Evolutionary conservation across 495 filamentous ascomycete species (phyloP), one percentile per base, ranked within the genome.

Genomic region (Melanomma pulvis-pyrius): DNA sequence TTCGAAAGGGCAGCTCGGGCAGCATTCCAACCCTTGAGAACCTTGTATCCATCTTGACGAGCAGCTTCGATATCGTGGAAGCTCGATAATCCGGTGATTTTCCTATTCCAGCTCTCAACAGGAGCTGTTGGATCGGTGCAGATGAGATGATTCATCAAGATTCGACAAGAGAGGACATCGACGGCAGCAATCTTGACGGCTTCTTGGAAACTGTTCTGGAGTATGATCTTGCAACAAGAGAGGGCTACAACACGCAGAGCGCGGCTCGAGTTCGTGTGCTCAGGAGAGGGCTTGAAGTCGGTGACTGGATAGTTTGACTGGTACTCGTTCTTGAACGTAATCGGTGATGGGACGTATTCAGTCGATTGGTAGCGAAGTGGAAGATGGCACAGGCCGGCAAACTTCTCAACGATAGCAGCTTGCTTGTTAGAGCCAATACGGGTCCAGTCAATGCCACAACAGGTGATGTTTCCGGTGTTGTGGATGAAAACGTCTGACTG

Each of bases 81-180:
- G 1, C 39, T 17, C 0, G 73, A 77, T 17, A 83, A 62, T 1
- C 81, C 80, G 34, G 78, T 83, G 22, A 70, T 70, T 11, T 51
- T 41, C 21, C 76, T 73, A 13, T 74, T 75, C 78, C 78, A 83
- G 55, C 75, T 49, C 21, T 62, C 51, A 0, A 83, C 76, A 28
- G 60, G 48, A 15, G 48, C 51, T 0, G 69, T 64, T 3, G 60
- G 46, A 34, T 71, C 49, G 8, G 80, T 77, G 28, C 73, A 61
- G 17, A 84, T 79, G 39, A 81, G 76, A 28, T 74, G 65, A 59
- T 81, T 71, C 26, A 83, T 74, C 12, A 84, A 70, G 11, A 78
- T 67, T 46, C 81, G 78, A n/a, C 81, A 78, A 13, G 82, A 79
- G 32, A 81, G 59, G 30, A 81, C 81, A 61, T 84, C 82, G 30